These are phyloP conservation scores for Candolleomyces aberdarensis DNA, from an alignment of 768 basidiomycete genomes.

Conservation along the genomic window DNA sequence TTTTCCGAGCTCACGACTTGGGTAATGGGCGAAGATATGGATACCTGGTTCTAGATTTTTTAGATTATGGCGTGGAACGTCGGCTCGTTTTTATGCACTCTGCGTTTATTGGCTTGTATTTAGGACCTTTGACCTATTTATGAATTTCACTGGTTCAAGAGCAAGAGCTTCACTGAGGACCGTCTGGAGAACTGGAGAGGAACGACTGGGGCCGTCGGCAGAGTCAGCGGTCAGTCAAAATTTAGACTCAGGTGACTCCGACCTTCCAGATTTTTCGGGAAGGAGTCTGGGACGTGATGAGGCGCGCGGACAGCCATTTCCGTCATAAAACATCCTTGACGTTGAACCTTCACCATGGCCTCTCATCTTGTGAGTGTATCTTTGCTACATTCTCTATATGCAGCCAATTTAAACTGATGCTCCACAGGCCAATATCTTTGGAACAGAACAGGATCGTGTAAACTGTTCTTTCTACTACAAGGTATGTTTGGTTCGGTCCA, in stretches of 20 bases:
- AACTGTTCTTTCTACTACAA: constrained; percentile 99
- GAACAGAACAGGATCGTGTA: constrained; percentile 91
- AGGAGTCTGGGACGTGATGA: constrained; percentile 1
- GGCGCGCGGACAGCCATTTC: neutral
- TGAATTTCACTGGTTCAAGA: neutral
- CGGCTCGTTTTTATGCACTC: too few relatives aligned
- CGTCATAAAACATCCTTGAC: neutral
- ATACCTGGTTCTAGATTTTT: too few relatives aligned
- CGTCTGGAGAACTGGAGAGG: neutral
- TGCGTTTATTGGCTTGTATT: too few relatives aligned
- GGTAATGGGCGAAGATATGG: too few relatives aligned
- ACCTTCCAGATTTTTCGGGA: neutral
- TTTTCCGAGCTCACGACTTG: too few relatives aligned
- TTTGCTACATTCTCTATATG: neutral
- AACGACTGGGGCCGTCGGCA: neutral
- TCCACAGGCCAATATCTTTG: constrained; percentile 87
- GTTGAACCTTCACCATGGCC: constrained; percentile 39
- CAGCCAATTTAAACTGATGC: neutral
- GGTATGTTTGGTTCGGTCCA: constrained; percentile 37
- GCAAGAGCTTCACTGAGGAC: neutral
- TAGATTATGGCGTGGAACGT: too few relatives aligned
- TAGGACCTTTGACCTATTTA: neutral
- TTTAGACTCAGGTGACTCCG: neutral
- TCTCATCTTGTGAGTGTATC: constrained; percentile 68
- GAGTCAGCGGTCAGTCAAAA: neutral